Evolutionary conservation across 2,329 filamentous ascomycete species (phyloP).

Genomic region (Stemphylium vesicarium): DNA sequence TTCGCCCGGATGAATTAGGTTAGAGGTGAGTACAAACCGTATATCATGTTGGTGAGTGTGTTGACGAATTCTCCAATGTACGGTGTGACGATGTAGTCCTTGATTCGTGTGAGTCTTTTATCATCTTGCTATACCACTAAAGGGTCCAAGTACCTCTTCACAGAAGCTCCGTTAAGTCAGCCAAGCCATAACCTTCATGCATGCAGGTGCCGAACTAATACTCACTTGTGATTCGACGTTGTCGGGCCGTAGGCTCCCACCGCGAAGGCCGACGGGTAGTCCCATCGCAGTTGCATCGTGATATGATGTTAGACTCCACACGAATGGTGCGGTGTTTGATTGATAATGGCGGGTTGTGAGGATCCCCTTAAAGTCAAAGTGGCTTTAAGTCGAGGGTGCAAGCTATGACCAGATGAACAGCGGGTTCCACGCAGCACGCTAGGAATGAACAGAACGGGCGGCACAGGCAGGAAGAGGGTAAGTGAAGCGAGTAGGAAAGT

Average conservation of each 20-base stretch:
- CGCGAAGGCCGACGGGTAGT: conserved; percentile 29
- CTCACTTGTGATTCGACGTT: conserved; percentile 46
- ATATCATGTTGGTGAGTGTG: conserved; percentile 59
- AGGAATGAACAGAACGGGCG: neutral
- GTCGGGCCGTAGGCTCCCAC: conserved; percentile 34
- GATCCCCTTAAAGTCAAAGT: neutral
- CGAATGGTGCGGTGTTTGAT: neutral
- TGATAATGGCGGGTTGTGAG: neutral
- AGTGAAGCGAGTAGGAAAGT: neutral
- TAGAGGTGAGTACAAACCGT: conserved; percentile 45
- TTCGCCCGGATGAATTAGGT: neutral
- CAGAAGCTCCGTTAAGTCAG: conserved; percentile 41
- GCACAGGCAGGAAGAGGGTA: neutral
- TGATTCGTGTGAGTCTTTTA: neutral
- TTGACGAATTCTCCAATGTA: conserved; percentile 64
- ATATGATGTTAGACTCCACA: neutral
- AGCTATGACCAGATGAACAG: conserved; percentile 7
- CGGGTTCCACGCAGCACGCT: neutral
- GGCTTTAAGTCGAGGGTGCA: neutral
- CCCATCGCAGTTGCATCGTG: conserved; percentile 35
- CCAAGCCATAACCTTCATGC: conserved; percentile 1
- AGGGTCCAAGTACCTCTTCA: conserved; percentile 36
- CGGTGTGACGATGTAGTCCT: conserved; percentile 62
- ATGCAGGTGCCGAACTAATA: conserved; percentile 15
- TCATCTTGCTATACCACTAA: rapidly evolving